A percentile compares a stretch with the other conserved stretches of the same genome.
phyloP scores from a whole-genome alignment of 768 basidiomycete species.

The Pholiota microspora region DNA sequence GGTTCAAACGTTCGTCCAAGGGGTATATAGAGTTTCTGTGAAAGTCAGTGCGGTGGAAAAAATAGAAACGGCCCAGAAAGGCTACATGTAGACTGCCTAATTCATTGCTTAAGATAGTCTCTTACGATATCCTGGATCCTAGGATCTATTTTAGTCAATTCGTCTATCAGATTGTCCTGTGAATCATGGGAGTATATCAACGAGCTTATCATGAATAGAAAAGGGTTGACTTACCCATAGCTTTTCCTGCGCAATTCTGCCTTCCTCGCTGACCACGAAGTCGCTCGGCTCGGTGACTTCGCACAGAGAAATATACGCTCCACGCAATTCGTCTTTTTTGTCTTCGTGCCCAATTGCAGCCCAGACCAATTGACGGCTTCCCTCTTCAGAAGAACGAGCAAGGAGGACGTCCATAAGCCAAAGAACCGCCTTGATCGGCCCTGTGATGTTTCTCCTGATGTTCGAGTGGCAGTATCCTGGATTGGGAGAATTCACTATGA shows the following conservation, averaged over 20 bases:
- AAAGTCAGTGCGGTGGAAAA: too few relatives aligned
- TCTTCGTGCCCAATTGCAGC: slow-evolving; percentile 26
- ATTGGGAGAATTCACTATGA: slow-evolving; percentile 37
- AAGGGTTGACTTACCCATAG: slow-evolving; percentile 25
- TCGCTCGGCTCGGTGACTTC: slow-evolving; percentile 28
- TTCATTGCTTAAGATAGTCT: slow-evolving; percentile 11
- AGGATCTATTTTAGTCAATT: slow-evolving; percentile 14
- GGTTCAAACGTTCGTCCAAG: too few relatives aligned
- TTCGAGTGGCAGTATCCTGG: slow-evolving; percentile 45
- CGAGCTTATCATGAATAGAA: not conserved
- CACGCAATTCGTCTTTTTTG: slow-evolving; percentile 20
- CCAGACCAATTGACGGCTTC: slow-evolving; percentile 32
- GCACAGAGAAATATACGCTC: slow-evolving; percentile 26
- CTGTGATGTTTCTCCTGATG: slow-evolving; percentile 23
- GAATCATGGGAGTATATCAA: not conserved
- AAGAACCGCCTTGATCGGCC: slow-evolving; percentile 12
- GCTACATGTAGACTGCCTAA: too few relatives aligned
- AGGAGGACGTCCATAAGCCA: slow-evolving; percentile 32
- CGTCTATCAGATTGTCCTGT: slow-evolving; percentile 17
- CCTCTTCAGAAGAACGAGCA: slow-evolving; percentile 37
- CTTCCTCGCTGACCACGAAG: slow-evolving; percentile 25
- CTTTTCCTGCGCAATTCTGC: slow-evolving; percentile 23
- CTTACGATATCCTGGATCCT: slow-evolving; percentile 14
- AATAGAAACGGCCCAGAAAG: too few relatives aligned
- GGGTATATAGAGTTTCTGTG: too few relatives aligned